Conservation (phyloP, 1,284 basidiomycete species). For the Cryptococcus sp. region DNA sequence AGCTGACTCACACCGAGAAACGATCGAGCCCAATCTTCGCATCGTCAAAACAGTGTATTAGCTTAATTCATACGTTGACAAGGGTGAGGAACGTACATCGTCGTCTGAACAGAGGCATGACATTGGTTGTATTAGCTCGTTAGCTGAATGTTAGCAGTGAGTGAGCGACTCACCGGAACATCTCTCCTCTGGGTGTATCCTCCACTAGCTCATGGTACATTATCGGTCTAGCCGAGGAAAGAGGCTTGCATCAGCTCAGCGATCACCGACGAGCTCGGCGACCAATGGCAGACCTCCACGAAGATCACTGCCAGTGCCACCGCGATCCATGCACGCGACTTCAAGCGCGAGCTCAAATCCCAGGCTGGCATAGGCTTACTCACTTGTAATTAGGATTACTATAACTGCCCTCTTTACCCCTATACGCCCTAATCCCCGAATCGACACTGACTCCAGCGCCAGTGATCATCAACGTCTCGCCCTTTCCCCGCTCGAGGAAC, state of each 20-base stretch:
- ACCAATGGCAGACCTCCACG: neutral
- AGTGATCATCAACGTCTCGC: slow-evolving; percentile 67
- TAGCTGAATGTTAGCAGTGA: neutral
- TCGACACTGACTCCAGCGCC: slow-evolving; percentile 92
- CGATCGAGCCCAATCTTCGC: slow-evolving; percentile 68
- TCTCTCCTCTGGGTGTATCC: slow-evolving; percentile 63
- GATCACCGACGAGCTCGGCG: neutral
- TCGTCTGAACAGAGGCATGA: slow-evolving; percentile 26
- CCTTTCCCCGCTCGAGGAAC: slow-evolving; percentile 70
- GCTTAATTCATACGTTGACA: neutral
- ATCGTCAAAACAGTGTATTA: neutral
- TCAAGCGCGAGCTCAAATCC: neutral
- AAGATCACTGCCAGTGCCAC: neutral
- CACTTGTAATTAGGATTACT: slow-evolving; percentile 90
- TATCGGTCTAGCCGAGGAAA: slow-evolving; percentile 36
- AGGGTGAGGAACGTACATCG: slow-evolving; percentile 36
- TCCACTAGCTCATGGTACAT: slow-evolving; percentile 82
- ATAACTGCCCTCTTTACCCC: slow-evolving; percentile 78
- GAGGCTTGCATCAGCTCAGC: neutral
- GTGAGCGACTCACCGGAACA: slow-evolving; percentile 64
- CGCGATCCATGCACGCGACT: neutral
- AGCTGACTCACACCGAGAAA: slow-evolving; percentile 55
- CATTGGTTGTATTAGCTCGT: too few relatives aligned
- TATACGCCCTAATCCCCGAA: slow-evolving; percentile 84
- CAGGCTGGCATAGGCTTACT: slow-evolving; percentile 34